A percentile compares a stretch with the other conserved stretches of the same genome.
Evolutionary conservation across 805 yeast species (phyloP).

Genomic region (Pichia insulana): DNA sequence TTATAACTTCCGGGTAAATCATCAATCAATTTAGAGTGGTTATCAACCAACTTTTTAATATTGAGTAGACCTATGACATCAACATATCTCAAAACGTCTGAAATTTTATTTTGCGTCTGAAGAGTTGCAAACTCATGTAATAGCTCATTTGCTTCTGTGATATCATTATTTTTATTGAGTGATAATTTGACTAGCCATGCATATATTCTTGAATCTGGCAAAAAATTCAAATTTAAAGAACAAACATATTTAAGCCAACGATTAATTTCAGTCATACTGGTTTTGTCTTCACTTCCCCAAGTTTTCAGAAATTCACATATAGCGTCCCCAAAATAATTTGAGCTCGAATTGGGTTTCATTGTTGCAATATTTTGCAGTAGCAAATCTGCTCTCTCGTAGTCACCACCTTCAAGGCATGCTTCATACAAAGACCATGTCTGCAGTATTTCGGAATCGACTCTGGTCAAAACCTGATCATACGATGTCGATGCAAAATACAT

Average conservation of each 20-base stretch:
- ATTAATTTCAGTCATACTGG: slow-evolving; percentile 16
- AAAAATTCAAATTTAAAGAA: slow-evolving; percentile 13
- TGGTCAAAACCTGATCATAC: slow-evolving; percentile 23
- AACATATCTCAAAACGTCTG: slow-evolving; percentile 33
- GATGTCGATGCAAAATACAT: slow-evolving; percentile 16
- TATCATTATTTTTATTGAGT: slow-evolving; percentile 18
- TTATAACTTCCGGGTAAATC: slow-evolving; percentile 22
- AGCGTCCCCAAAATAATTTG: slow-evolving; percentile 48
- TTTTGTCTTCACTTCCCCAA: slow-evolving; percentile 26
- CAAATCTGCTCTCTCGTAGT: slow-evolving; percentile 60
- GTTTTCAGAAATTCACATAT: slow-evolving; percentile 52
- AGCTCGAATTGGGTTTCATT: slow-evolving; percentile 14
- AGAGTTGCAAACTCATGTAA: slow-evolving; percentile 12
- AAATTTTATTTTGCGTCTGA: slow-evolving; percentile 19
- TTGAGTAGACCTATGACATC: slow-evolving; percentile 40
- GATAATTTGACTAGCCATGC: slow-evolving; percentile 24
- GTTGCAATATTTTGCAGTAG: slow-evolving; percentile 51
- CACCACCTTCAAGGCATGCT: slow-evolving; percentile 61
- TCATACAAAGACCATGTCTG: slow-evolving; percentile 62
- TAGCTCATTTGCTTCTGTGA: slow-evolving; percentile 12
- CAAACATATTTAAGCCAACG: slow-evolving; percentile 21
- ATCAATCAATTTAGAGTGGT: slow-evolving; percentile 17
- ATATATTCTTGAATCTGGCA: slow-evolving; percentile 21
- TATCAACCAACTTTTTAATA: slow-evolving; percentile 29
- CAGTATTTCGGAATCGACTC: slow-evolving; percentile 17